phyloP scores from a whole-genome alignment of 2,329 filamentous ascomycete species.

The Xylariaceae sp. region DNA sequence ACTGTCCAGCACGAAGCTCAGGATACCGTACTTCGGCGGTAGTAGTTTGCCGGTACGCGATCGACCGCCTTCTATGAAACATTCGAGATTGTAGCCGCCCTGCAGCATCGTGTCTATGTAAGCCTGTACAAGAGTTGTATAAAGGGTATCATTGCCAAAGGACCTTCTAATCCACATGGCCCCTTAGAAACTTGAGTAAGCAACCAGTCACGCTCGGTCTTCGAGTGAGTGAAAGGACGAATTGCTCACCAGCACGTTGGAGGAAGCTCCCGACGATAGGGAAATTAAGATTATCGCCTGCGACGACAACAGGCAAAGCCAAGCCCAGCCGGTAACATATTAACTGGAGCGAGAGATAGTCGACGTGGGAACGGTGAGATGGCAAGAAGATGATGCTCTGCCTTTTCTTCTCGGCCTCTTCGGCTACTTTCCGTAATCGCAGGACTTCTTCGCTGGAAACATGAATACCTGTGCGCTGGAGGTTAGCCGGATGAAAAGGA shows the following conservation, averaged over 20 bases:
- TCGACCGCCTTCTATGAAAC: conserved; percentile 92
- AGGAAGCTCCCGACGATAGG: conserved; percentile 84
- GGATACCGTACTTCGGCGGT: conserved; percentile 90
- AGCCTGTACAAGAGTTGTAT: conserved; percentile 86
- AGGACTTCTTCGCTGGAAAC: conserved; percentile 92
- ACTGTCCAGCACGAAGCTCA: conserved; percentile 87
- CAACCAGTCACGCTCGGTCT: neutral
- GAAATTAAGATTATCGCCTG: conserved; percentile 94
- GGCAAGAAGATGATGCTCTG: conserved; percentile 95
- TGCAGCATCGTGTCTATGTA: conserved; percentile 92
- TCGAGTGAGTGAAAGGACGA: neutral
- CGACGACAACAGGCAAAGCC: conserved; percentile 83
- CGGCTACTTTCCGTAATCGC: conserved; percentile 72
- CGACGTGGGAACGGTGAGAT: conserved; percentile 90
- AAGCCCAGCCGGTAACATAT: conserved; percentile 93
- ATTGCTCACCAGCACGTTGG: conserved; percentile 69
- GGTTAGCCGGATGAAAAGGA: conserved; percentile 6
- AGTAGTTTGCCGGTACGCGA: conserved; percentile 91
- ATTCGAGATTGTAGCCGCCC: conserved; percentile 90
- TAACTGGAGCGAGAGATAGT: conserved; percentile 90
- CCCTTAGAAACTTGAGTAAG: conserved; percentile 22
- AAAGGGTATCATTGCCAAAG: conserved; percentile 88
- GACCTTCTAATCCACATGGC: conserved; percentile 94
- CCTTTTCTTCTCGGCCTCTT: conserved; percentile 76
- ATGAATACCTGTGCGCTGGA: conserved; percentile 58